Base-by-base conservation (phyloP, 768 basidiomycete species). In the Serendipita vermifera region DNA sequence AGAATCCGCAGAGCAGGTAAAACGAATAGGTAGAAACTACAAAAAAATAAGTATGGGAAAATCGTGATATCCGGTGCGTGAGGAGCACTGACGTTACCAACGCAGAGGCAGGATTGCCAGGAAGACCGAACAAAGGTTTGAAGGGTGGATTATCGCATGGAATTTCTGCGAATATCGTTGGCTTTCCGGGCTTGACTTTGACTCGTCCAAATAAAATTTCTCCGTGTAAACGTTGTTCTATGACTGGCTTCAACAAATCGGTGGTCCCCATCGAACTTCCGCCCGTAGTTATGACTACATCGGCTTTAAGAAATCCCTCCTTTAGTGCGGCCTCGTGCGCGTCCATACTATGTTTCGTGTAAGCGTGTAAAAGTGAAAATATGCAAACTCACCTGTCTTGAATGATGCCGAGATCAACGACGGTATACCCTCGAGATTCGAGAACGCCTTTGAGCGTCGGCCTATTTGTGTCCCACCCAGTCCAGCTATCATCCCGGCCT, bases 251-350 rank as follows among this genome's bases (percentile, higher is more conserved):
- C 36, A 94, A 69, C 20, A 93, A 74, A 66, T 93, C 90, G 0
- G 80, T 81, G 1, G 89, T 77, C 0, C 90, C 90, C 90, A 93
- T 93, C 1, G 87, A 89, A 3, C 90, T 91, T 3, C 90, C 90
- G 9, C 90, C 90, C 1, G 90, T 94, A 0, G 87, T 85, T 9
- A 93, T 69, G 13, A 94, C 65, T 5, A 94, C 67, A 63, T 93
- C 90, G 0, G 87, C 84, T 17, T 66, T 63, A 33, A 75, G 71
- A 5, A 86, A 71, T 0, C 82, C 88, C 29, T 66, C 68, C 58
- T 67, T 63, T 46, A 94, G 74, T 2, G 78, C 77, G 7, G 66
- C 65, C 20, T 81, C 73, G 62, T 87, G 85, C 2, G 76, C 72
- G 3, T 72, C 65, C 55, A 84, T 69, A 33, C 83, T 85, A 63